A percentile compares a stretch with the other conserved stretches of the same genome.
These are phyloP conservation scores for Rhododendron molle DNA, from an alignment of 148 eudicot species.

Conservation along the genomic window DNA sequence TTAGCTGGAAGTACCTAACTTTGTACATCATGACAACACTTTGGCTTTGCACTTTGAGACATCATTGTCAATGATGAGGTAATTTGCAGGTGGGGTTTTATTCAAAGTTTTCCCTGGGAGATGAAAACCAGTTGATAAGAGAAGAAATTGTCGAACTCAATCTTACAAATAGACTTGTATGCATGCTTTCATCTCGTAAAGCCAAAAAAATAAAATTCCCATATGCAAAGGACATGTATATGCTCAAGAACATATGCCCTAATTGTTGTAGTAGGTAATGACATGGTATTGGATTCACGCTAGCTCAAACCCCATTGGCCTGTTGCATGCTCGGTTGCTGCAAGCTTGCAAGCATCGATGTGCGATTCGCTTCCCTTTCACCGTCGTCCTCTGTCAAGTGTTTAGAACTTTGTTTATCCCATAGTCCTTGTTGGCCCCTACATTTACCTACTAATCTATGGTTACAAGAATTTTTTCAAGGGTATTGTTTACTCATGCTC, in stretches of 20 bases:
- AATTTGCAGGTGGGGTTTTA: neutral
- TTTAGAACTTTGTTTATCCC: neutral
- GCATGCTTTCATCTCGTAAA: neutral
- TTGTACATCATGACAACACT: neutral
- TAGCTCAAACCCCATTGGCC: neutral
- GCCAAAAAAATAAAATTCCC: neutral
- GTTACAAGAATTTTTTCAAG: neutral
- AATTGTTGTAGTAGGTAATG: neutral
- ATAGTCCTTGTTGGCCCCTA: neutral
- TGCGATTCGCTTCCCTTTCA: neutral
- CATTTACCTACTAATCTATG: neutral
- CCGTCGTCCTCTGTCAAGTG: neutral
- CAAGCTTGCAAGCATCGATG: slow-evolving; percentile 23
- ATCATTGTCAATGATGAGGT: neutral
- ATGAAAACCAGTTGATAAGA: neutral
- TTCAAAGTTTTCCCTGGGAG: neutral
- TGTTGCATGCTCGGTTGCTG: slow-evolving; percentile 14
- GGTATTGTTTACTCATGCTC: neutral
- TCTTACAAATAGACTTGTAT: neutral
- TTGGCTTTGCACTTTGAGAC: neutral
- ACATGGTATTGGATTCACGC: slow-evolving; percentile 4
- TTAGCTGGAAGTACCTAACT: neutral
- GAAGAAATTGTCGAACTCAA: neutral
- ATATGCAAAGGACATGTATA: neutral
- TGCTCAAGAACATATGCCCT: neutral